phyloP scores from a whole-genome alignment of 352 stramenopile genomes.

The Phytophthora pisi region DNA sequence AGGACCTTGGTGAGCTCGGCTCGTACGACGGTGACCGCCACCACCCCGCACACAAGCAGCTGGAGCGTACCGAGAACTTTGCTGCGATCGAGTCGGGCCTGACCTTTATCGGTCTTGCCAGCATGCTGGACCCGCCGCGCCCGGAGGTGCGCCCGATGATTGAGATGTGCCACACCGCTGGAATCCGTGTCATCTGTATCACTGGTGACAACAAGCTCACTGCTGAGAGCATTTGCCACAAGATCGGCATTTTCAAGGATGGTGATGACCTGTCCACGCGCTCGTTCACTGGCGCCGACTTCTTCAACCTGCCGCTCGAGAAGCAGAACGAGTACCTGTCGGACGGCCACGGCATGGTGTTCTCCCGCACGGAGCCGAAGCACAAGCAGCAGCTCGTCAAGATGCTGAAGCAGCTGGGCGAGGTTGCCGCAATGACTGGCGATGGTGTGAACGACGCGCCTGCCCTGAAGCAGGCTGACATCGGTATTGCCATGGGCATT shows the following conservation, averaged over 20 bases:
- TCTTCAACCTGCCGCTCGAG: constrained; percentile 92
- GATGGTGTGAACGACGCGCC: constrained; percentile 99
- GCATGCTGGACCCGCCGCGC: constrained; percentile 98
- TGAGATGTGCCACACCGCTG: constrained; percentile 92
- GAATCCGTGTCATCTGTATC: constrained; percentile 99
- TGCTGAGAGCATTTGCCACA: constrained; percentile 96
- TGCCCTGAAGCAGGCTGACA: constrained; percentile 97
- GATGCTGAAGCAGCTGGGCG: constrained; percentile 95
- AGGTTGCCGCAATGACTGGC: constrained; percentile 98
- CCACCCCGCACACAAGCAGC: constrained; percentile 82
- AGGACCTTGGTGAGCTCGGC: constrained; percentile 85
- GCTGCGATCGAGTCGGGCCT: constrained; percentile 95
- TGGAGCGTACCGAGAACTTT: constrained; percentile 90
- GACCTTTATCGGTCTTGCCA: constrained; percentile 97
- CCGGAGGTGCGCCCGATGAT: constrained; percentile 97
- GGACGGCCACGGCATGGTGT: constrained; percentile 93
- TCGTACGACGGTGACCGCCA: constrained; percentile 86
- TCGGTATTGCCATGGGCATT: constrained; percentile 99
- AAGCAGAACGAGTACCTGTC: constrained; percentile 93
- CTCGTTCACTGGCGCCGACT: constrained; percentile 96
- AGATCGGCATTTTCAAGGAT: constrained; percentile 96
- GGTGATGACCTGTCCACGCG: constrained; percentile 85
- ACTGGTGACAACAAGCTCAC: constrained; percentile 99
- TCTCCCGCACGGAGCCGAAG: constrained; percentile 97
- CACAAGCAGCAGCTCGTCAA: constrained; percentile 97